Percentiles rank a stretch among this genome's conserved stretches.
Conservation (phyloP, 2,329 filamentous ascomycete species). For the Monosporascus sp. region DNA sequence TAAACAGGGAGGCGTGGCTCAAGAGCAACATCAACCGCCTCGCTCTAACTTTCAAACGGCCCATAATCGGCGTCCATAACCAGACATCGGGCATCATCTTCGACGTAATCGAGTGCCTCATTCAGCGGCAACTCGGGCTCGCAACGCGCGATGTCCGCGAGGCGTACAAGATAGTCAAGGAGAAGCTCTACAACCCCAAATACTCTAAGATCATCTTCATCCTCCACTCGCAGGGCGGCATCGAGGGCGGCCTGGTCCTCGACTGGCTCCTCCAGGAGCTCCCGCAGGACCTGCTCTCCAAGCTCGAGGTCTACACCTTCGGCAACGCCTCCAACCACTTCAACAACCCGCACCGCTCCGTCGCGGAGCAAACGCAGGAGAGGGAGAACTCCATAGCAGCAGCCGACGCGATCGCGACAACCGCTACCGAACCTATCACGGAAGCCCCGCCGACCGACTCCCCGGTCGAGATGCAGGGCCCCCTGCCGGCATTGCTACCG, state of each 20-base stretch:
- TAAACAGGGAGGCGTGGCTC: conserved; percentile 55
- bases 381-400: conserved; percentile 24
- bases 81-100: conserved; percentile 69
- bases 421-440: conserved; percentile 27
- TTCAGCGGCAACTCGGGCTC: conserved; percentile 71
- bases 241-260: conserved; percentile 66
- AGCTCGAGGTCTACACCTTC: conserved; percentile 75
- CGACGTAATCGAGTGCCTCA: conserved; percentile 70
- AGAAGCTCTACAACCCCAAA: conserved; percentile 54
- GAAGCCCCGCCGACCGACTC: conserved; percentile 28
- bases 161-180: conserved; percentile 58
- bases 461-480: conserved; percentile 17
- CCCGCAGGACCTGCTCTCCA: conserved; percentile 57
- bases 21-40: conserved; percentile 66
- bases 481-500: conserved; percentile 1
- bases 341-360: conserved; percentile 63
- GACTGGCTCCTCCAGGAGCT: conserved; percentile 74
- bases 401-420: too few species aligned
- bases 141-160: conserved; percentile 62
- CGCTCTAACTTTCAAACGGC: conserved; percentile 66
- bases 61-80: conserved; percentile 70
- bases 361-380: conserved; percentile 35
- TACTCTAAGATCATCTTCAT: conserved; percentile 69
- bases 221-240: conserved; percentile 72
- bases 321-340: conserved; percentile 76